A percentile compares a stretch with the other conserved stretches of the same genome.
phyloP scores from a whole-genome alignment of 495 filamentous ascomycete species.

The Oidiodendron maius region DNA sequence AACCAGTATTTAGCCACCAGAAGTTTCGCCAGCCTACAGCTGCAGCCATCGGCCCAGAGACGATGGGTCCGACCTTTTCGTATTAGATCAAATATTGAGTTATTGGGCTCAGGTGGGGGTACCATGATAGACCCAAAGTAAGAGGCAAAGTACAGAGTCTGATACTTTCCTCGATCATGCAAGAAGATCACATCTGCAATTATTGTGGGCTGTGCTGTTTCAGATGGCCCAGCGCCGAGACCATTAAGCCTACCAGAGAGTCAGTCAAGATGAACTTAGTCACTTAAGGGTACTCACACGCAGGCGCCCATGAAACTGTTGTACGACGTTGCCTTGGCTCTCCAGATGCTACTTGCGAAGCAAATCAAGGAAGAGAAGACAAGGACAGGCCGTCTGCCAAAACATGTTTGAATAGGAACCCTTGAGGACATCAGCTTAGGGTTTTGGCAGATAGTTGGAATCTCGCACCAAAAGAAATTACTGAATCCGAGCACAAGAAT shows the following conservation, averaged over 20 bases:
- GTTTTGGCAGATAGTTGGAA: neutral
- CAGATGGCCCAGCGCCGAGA: conserved; percentile 49
- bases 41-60: conserved; percentile 55
- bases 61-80: conserved; percentile 48
- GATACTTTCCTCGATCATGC: conserved; percentile 58
- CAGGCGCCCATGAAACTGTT: conserved; percentile 58
- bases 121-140: conserved; percentile 41
- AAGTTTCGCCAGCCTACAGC: conserved; percentile 62
- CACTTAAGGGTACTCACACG: conserved; percentile 25
- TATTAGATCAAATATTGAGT: conserved; percentile 53
- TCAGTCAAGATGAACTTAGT: neutral
- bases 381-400: conserved; percentile 52
- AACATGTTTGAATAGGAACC: conserved; percentile 55
- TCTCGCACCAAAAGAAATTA: conserved; percentile 53
- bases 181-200: conserved; percentile 62
- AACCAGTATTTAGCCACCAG: conserved; percentile 38
- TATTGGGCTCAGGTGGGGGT: conserved; percentile 21
- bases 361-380: conserved; percentile 51
- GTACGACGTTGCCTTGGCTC: conserved; percentile 50
- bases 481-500: conserved; percentile 60
- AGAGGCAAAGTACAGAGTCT: conserved; percentile 55
- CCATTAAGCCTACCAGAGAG: conserved; percentile 41
- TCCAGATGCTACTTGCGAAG: conserved; percentile 53
- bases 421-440: conserved; percentile 1
- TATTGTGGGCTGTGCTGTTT: conserved; percentile 53